Evolutionary conservation across 352 stramenopile genomes (phyloP).

Genomic region (Phytophthora vignae): DNA sequence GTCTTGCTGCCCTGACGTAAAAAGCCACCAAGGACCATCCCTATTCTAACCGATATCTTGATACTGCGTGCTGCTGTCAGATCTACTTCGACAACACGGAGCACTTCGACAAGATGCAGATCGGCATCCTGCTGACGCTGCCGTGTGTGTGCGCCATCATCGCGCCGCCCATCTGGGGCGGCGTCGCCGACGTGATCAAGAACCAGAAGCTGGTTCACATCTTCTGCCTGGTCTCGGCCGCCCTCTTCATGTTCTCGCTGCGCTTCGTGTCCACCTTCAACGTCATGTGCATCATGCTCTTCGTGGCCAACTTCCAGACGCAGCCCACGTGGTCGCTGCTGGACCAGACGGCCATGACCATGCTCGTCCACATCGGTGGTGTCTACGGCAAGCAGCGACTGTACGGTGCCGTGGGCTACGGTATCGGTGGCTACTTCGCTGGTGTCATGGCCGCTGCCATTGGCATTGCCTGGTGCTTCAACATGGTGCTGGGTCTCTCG

Average conservation of each 20-base stretch:
- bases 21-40: background rate
- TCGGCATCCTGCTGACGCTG: constrained; percentile 71
- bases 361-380: constrained; percentile 64
- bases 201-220: constrained; percentile 78
- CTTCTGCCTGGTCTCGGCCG: constrained; percentile 62
- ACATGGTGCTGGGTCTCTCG: constrained; percentile 73
- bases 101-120: constrained; percentile 80
- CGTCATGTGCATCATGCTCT: constrained; percentile 78
- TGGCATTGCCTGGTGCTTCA: constrained; percentile 83
- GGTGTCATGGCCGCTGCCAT: constrained; percentile 65
- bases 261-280: constrained; percentile 71
- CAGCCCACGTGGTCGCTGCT: constrained; percentile 72
- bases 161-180: constrained; percentile 72
- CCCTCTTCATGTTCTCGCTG: constrained; percentile 74
- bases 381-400: constrained; percentile 85
- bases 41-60: background rate
- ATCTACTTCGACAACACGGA: constrained; percentile 63
- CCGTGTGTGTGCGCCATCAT: constrained; percentile 78
- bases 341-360: constrained; percentile 71
- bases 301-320: constrained; percentile 79
- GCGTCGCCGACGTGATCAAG: constrained; percentile 62
- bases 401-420: constrained; percentile 76
- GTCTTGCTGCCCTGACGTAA: background rate
- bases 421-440: constrained; percentile 68
- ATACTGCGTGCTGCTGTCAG: constrained; percentile 13